Evolutionary conservation across 2,329 filamentous ascomycete genomes (phyloP).

Genomic region (Fusarium lateritium): DNA sequence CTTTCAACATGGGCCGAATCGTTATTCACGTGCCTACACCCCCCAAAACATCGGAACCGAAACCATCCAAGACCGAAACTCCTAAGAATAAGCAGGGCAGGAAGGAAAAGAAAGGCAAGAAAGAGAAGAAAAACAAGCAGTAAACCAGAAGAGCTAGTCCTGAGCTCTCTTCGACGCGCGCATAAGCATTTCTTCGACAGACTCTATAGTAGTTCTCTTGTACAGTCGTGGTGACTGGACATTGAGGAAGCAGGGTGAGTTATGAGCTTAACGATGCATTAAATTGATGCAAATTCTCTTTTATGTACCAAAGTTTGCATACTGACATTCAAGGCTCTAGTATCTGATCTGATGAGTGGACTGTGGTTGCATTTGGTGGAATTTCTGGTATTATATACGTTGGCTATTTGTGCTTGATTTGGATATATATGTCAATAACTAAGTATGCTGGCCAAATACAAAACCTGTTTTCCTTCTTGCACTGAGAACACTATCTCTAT

Average conservation of each 20-base stretch:
- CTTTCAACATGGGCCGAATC: neutral
- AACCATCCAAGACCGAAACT: neutral
- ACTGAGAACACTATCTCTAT: neutral
- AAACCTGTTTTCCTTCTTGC: neutral
- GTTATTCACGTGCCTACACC: neutral
- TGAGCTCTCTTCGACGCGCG: too few relatives aligned
- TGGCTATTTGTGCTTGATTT: neutral
- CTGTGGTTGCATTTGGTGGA: neutral
- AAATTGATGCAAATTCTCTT: neutral
- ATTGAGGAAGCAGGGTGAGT: neutral
- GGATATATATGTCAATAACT: neutral
- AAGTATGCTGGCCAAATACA: neutral
- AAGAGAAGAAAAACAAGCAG: too few relatives aligned
- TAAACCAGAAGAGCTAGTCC: too few relatives aligned
- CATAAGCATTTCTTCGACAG: neutral
- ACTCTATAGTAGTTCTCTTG: neutral
- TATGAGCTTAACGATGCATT: neutral
- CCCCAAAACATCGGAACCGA: neutral
- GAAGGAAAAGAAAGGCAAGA: too few relatives aligned
- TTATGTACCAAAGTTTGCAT: neutral
- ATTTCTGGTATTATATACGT: neutral
- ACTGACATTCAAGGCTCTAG: neutral
- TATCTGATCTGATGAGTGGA: neutral
- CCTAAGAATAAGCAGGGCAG: too few relatives aligned
- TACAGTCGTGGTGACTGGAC: neutral